Evolutionary conservation across 805 yeast species (phyloP), one percentile per base, ranked within the genome.

Genomic region (Gaillardinia entomophila): DNA sequence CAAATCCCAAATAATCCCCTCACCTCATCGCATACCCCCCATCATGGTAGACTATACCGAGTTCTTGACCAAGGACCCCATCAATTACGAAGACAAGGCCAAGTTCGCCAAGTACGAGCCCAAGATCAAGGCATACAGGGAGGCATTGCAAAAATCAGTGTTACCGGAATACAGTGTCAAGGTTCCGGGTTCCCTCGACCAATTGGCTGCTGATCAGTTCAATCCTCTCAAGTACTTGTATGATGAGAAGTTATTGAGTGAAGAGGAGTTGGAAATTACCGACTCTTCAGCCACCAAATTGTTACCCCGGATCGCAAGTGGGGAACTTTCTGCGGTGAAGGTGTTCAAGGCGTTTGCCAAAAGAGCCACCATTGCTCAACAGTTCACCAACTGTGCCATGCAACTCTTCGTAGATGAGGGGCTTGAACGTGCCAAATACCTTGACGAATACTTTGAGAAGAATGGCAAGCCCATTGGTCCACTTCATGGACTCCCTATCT

Each of bases 321-420:
- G 75, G 6, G 62, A 69, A 26, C 48, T 72, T 35, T 44, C 71
- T 16, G 66, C 85, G 0, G 69, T 66, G 4, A 66, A 69, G 24
- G 77, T 78, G 13, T 65, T 74, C 41, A 71, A 61, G 43, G 86
- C 87, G 0, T 81, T 69, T 46, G 81, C 79, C 26, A 82, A 78
- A 46, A 63, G 77, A 35, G 80, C 88, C 2, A 66, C 77, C 12
- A 63, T 75, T 34, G 76, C 80, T 3, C 86, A 84, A 38, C 77
- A 75, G 43, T 68, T 76, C 46, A 74, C 80, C 37, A 73, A 76
- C 40, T 70, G 76, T 46, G 64, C 75, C 20, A 66, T 79, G 55
- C 82, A 79, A 36, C 65, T 83, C 34, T 77, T 82, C 48, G 59
- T 75, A 24, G 76, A 74, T 7, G 73, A 75, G 36, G 88, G 85